Percentiles rank a stretch among this genome's conserved stretches.
phyloP scores from a whole-genome alignment of 164 flowering plant species.

The Nymphaea thermarum region DNA sequence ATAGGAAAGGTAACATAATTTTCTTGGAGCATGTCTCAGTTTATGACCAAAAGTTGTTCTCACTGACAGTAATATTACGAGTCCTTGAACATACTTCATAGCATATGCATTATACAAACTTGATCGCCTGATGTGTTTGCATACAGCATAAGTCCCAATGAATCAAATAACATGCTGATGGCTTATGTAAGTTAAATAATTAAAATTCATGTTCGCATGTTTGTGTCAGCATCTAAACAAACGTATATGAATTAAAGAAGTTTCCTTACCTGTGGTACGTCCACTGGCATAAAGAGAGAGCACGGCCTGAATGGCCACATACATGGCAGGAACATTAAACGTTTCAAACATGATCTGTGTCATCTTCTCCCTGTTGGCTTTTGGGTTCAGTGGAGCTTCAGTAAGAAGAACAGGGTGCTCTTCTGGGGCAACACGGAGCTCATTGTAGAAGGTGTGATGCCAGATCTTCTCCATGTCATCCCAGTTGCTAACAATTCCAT shows the following conservation, averaged over 20 bases:
- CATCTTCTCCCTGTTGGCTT: constrained; percentile 76
- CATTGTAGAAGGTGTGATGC: constrained; percentile 73
- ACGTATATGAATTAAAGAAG: background rate
- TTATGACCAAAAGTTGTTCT: too few species aligned
- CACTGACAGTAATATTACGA: too few species aligned
- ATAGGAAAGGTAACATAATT: too few species aligned
- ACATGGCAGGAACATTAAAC: constrained; percentile 67
- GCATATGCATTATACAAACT: too few species aligned
- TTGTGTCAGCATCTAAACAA: too few species aligned
- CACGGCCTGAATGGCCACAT: constrained; percentile 71
- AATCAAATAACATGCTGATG: too few species aligned
- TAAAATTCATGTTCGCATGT: too few species aligned
- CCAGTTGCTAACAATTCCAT: constrained; percentile 77
- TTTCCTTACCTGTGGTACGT: constrained; percentile 54
- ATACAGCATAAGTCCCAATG: too few species aligned
- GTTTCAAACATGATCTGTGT: constrained; percentile 77
- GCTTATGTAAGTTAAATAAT: too few species aligned
- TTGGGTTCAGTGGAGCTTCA: constrained; percentile 76
- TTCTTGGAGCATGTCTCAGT: too few species aligned
- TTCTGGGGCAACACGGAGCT: constrained; percentile 77
- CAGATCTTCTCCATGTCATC: constrained; percentile 86
- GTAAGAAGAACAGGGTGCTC: constrained; percentile 74
- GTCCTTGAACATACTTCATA: too few species aligned
- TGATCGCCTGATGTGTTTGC: too few species aligned
- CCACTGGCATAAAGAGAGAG: constrained; percentile 71